Percentiles rank a stretch among this genome's conserved stretches.
These are phyloP conservation scores for Durusdinium trenchii DNA, from an alignment of 73 alveolate genomes.

Conservation along the genomic window DNA sequence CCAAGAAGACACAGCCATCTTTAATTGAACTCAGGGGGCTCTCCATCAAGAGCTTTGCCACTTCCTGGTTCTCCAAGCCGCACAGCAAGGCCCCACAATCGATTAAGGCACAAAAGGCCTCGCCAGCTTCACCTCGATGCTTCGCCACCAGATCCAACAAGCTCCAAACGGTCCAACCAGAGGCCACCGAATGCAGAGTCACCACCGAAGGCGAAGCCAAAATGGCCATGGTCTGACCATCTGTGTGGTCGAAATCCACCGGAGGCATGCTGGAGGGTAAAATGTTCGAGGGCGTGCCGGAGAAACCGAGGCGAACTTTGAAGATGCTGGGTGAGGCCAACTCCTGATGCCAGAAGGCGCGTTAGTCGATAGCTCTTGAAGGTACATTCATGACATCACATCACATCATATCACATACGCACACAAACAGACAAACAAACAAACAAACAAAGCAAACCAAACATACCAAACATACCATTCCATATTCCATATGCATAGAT, in stretches of 20 bases:
- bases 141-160: slow-evolving; percentile 10
- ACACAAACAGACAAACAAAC: too few relatives aligned
- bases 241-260: slow-evolving; percentile 54
- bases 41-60: slow-evolving; percentile 66
- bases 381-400: too few relatives aligned
- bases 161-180: slow-evolving; percentile 72
- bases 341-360: too few relatives aligned
- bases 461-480: too few relatives aligned
- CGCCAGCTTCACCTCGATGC: neutral
- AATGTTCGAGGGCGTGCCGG: slow-evolving; percentile 75
- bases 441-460: too few relatives aligned
- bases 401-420: too few relatives aligned
- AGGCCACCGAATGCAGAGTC: slow-evolving; percentile 3
- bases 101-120: slow-evolving; percentile 33
- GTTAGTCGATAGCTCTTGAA: too few relatives aligned
- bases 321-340: slow-evolving; percentile 70
- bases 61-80: slow-evolving; percentile 91
- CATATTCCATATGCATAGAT: too few relatives aligned
- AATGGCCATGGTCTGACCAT: slow-evolving; percentile 73
- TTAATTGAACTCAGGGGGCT: slow-evolving; percentile 59
- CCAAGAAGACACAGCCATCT: slow-evolving; percentile 59
- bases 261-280: slow-evolving; percentile 66
- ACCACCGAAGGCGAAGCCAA: slow-evolving; percentile 53
- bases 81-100: slow-evolving; percentile 75
- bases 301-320: slow-evolving; percentile 66